Base-by-base conservation (phyloP, 306 rosid genomes). In the Ormosia semicastrata region DNA sequence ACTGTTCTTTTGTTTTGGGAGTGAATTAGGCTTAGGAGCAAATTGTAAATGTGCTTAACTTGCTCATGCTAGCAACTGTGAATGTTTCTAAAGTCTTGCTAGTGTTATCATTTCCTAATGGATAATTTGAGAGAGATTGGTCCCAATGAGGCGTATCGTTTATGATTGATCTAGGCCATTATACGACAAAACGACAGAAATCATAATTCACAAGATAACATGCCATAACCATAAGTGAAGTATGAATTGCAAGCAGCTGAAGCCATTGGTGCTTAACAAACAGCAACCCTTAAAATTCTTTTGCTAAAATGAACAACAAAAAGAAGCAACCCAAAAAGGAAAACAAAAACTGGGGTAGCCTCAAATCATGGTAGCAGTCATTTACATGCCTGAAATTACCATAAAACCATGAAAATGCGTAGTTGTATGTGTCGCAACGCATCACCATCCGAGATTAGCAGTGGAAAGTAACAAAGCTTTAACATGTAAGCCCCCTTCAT, bases 391-490 rank as follows among this genome's bases (percentile, higher is more conserved):
- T 56, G 14, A 58, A 82, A 69, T 59, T 62, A 76, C 67, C 67
- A 67, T 9, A 37, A 58, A 67, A 46, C 14, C 58, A 82, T 49
- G 57, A 29, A 58, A 49, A 24, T 12, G 7, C 14, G 8, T 17
- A 9, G 10, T 4, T 47, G 39, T 60, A 33, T 41, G 13, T 30
- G 49, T 49, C 12, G 13, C 7, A 50, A 66, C 18, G 54, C 8
- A 53, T 2, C 73, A 64, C 50, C 59, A 66, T 24, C 34, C 46
- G 0, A 50, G 79, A 39, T 78, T 43, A 73, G 37, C 17, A 66
- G 59, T 34, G 81, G 72, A 69, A 76, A 77, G 59, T 67, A 78
- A 67, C 79, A 84, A 80, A 82, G 60, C 46, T 49, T 41, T 9
- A 7, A 41, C 52, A 44, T 54, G 56, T 6, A 68, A 80, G 53